These are phyloP conservation scores for Fusarium bactridioides DNA, from an alignment of 2,329 filamentous ascomycete genomes.

Conservation along the genomic window DNA sequence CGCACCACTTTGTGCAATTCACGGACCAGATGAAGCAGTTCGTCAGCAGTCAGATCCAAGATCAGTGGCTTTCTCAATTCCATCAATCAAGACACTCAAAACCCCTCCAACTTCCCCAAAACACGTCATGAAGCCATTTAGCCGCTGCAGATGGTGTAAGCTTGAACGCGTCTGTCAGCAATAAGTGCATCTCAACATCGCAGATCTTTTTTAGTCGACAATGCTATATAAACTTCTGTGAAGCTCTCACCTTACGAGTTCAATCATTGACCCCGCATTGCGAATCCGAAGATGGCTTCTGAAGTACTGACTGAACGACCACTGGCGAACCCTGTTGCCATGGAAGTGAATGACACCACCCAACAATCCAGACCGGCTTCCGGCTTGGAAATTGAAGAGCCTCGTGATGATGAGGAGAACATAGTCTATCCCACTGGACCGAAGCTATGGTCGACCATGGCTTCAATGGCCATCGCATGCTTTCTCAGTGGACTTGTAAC, in stretches of 20 bases:
- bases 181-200: background rate
- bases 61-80: background rate
- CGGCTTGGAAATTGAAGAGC: constrained; percentile 7
- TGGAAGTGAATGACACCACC: background rate
- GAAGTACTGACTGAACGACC: background rate
- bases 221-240: too few species aligned
- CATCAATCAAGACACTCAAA: background rate
- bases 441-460: constrained; percentile 40
- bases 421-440: constrained; percentile 18
- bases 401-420: background rate
- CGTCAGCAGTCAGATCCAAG: background rate
- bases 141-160: background rate
- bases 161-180: constrained; percentile 5
- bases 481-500: constrained; percentile 37
- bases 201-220: too few species aligned
- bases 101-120: background rate
- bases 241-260: too few species aligned
- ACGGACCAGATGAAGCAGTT: background rate
- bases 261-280: too few species aligned
- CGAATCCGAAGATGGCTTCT: too few species aligned
- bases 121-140: background rate
- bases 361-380: background rate
- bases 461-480: constrained; percentile 30
- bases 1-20: background rate
- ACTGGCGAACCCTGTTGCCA: rapidly evolving